A percentile compares a stretch with the other conserved stretches of the same genome.
Conservation (phyloP, 768 basidiomycete genomes). For the Pleurotus giganteus region DNA sequence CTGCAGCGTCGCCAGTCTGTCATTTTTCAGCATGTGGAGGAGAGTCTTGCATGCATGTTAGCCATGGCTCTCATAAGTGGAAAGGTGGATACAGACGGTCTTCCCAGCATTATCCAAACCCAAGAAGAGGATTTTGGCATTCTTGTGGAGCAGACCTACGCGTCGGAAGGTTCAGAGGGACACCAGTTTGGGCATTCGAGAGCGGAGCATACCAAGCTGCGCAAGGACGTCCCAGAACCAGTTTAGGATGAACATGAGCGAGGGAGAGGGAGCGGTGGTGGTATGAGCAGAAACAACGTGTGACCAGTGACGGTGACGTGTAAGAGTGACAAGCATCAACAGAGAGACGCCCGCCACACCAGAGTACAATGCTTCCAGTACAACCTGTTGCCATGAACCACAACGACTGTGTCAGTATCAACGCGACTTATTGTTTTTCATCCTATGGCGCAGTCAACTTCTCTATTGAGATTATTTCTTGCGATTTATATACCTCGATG, state of each 20-base stretch:
- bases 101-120: conserved; percentile 99
- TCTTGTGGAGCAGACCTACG: conserved; percentile 90
- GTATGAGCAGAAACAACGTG: neutral
- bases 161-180: neutral
- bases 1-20: conserved; percentile 94
- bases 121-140: conserved; percentile 99
- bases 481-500: neutral
- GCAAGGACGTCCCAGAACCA: conserved; percentile 98
- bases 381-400: neutral
- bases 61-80: neutral
- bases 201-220: conserved; percentile 69
- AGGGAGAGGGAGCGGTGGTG: conserved; percentile 12
- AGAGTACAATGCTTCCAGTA: too few species aligned
- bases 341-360: too few species aligned
- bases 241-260: conserved; percentile 78
- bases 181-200: neutral
- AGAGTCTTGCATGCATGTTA: conserved; percentile 60
- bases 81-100: conserved; percentile 57
- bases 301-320: conserved; percentile 9
- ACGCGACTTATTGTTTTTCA: neutral
- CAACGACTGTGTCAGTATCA: neutral
- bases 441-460: neutral
- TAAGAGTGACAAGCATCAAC: conserved; percentile 7
- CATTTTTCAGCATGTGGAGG: conserved; percentile 99
- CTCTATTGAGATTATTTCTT: neutral